These are phyloP conservation scores for Cladosporium velox DNA, from an alignment of 2,329 filamentous ascomycete genomes.

Conservation along the genomic window DNA sequence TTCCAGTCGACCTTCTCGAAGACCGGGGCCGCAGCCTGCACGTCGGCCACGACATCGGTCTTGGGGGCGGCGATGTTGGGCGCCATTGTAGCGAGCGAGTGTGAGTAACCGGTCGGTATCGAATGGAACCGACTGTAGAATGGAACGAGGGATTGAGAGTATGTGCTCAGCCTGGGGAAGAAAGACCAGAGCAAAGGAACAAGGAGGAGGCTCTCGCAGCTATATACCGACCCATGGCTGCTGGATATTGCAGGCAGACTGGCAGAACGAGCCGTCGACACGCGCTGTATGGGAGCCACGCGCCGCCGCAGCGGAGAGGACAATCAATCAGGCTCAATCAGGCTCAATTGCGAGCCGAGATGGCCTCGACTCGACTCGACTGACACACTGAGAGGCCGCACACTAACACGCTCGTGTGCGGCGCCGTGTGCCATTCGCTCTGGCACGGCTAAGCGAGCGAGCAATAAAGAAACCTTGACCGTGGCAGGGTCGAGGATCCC, in stretches of 20 bases:
- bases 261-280: slow-evolving; percentile 15
- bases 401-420: slow-evolving; percentile 2
- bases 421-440: slow-evolving; percentile 14
- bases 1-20: slow-evolving; percentile 23
- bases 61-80: slow-evolving; percentile 17
- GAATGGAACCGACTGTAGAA: slow-evolving; percentile 3
- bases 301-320: slow-evolving; percentile 5
- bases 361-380: slow-evolving; percentile 15
- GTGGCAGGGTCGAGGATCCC: neutral
- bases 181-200: slow-evolving; percentile 3
- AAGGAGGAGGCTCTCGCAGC: slow-evolving; percentile 9
- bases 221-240: slow-evolving; percentile 12
- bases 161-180: slow-evolving; percentile 14
- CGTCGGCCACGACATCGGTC: slow-evolving; percentile 21
- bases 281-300: slow-evolving; percentile 4
- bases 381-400: neutral
- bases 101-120: slow-evolving; percentile 3
- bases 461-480: slow-evolving; percentile 16
- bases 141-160: slow-evolving; percentile 17
- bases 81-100: slow-evolving; percentile 20
- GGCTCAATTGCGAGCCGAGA: slow-evolving; percentile 21
- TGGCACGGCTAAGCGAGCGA: slow-evolving; percentile 13
- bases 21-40: slow-evolving; percentile 19
- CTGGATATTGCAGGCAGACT: neutral
- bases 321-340: too few relatives aligned